These are phyloP conservation scores for Boletus vermiculosoides DNA, from an alignment of 768 basidiomycete species.

Conservation along the genomic window DNA sequence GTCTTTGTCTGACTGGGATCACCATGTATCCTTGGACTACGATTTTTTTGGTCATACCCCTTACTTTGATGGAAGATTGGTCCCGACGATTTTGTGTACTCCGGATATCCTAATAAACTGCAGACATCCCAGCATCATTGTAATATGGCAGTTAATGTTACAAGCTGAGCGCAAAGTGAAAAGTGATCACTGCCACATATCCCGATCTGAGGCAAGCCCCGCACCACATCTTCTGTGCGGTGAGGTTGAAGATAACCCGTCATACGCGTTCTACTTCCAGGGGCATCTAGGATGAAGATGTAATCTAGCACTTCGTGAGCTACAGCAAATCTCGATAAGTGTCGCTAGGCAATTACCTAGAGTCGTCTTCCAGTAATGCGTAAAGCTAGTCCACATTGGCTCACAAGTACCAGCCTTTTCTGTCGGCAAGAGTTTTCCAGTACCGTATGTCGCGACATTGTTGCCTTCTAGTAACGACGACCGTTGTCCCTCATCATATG, in stretches of 20 bases:
- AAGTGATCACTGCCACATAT: conserved; percentile 88
- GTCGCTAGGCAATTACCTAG: conserved; percentile 50
- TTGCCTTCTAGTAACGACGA: conserved; percentile 12
- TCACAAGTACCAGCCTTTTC: conserved; percentile 59
- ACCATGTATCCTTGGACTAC: neutral
- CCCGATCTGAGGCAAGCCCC: conserved; percentile 76
- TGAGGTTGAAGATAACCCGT: conserved; percentile 63
- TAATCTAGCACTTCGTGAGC: conserved; percentile 60
- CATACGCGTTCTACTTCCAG: conserved; percentile 35
- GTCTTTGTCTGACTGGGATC: neutral
- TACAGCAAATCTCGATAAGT: neutral
- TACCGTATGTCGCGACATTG: conserved; percentile 48
- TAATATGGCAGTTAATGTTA: conserved; percentile 11
- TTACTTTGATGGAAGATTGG: neutral
- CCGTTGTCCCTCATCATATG: conserved; percentile 58
- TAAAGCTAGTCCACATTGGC: conserved; percentile 87
- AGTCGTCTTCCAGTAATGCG: conserved; percentile 81
- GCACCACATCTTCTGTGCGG: conserved; percentile 51
- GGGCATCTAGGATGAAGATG: conserved; percentile 70
- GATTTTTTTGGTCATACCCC: neutral
- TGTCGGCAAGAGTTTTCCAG: conserved; percentile 40
- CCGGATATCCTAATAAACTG: conserved; percentile 13
- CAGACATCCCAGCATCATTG: conserved; percentile 5
- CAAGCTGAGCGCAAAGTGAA: conserved; percentile 68
- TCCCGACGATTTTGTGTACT: conserved; percentile 1